Evolutionary conservation across 495 filamentous ascomycete species (phyloP).

Genomic region (Neurospora terricola): DNA sequence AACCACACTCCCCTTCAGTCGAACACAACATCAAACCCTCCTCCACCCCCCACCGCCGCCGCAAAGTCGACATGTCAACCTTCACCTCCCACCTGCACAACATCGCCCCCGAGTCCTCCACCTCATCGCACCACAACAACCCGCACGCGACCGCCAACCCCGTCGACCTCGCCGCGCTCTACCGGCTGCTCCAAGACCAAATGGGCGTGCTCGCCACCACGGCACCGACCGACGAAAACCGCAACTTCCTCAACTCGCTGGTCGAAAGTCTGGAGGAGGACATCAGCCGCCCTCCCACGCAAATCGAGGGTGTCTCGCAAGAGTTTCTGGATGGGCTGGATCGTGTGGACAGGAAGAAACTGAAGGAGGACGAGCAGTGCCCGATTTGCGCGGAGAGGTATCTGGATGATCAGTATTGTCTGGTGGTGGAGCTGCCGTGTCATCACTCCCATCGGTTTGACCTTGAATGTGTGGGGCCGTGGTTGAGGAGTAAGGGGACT

Average conservation of each 20-base stretch:
- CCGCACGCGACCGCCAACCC: conserved; percentile 62
- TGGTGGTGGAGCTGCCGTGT: conserved; percentile 85
- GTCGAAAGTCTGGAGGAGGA: conserved; percentile 50
- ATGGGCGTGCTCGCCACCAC: conserved; percentile 27
- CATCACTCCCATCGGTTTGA: conserved; percentile 77
- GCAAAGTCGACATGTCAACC: conserved; percentile 74
- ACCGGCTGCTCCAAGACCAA: conserved; percentile 43
- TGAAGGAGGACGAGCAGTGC: conserved; percentile 62
- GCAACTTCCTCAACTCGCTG: conserved; percentile 49
- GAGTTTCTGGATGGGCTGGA: conserved; percentile 75
- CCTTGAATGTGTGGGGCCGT: conserved; percentile 87
- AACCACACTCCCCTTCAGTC: conserved; percentile 40
- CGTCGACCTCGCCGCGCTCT: conserved; percentile 56
- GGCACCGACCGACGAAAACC: conserved; percentile 51
- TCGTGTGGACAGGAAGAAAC: conserved; percentile 56
- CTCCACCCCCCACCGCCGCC: conserved; percentile 33
- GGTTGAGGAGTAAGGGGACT: conserved; percentile 78
- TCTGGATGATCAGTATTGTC: conserved; percentile 65
- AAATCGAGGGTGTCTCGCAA: conserved; percentile 68
- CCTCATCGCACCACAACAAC: conserved; percentile 34
- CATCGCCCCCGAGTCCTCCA: conserved; percentile 38
- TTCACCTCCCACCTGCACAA: conserved; percentile 73
- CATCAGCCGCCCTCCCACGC: conserved; percentile 54
- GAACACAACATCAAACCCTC: conserved; percentile 65
- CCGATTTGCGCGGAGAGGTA: conserved; percentile 81